Evolutionary conservation across 768 basidiomycete species (phyloP).

Genomic region (Clitopilus hobsonii): DNA sequence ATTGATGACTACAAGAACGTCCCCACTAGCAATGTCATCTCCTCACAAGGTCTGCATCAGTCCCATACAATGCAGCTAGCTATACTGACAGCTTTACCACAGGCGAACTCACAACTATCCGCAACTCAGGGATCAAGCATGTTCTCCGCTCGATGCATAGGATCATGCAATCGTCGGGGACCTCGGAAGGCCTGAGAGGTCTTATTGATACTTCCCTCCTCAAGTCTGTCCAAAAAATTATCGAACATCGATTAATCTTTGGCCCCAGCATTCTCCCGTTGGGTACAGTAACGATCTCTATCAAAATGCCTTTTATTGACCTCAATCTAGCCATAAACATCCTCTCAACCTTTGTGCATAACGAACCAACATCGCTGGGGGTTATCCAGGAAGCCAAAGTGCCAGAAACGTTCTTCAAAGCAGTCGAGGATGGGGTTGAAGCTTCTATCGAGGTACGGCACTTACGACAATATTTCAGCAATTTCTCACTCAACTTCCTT

Average conservation of each 20-base stretch:
- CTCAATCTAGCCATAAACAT: slow-evolving; percentile 73
- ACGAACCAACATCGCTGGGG: slow-evolving; percentile 91
- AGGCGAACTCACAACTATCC: slow-evolving; percentile 73
- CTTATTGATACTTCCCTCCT: slow-evolving; percentile 88
- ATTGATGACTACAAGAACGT: slow-evolving; percentile 45
- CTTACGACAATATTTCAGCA: not conserved
- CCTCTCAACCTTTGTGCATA: slow-evolving; percentile 96
- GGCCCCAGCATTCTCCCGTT: slow-evolving; percentile 84
- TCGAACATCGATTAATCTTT: slow-evolving; percentile 77
- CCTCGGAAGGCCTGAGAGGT: slow-evolving; percentile 90
- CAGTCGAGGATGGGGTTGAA: slow-evolving; percentile 81
- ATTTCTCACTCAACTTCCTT: slow-evolving; percentile 5
- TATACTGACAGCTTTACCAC: not conserved
- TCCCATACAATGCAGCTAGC: slow-evolving; percentile 1
- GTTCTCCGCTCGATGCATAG: slow-evolving; percentile 89
- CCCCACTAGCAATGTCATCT: not conserved
- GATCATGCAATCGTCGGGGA: slow-evolving; percentile 96
- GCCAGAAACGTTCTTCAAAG: slow-evolving; percentile 84
- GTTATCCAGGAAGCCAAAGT: slow-evolving; percentile 91
- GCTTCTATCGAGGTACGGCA: slow-evolving; percentile 75
- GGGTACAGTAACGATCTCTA: slow-evolving; percentile 41
- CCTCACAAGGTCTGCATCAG: slow-evolving; percentile 21
- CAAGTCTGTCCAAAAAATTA: slow-evolving; percentile 82
- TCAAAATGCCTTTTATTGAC: slow-evolving; percentile 6
- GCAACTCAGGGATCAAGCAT: slow-evolving; percentile 83